phyloP scores from a whole-genome alignment of 2,329 filamentous ascomycete genomes.

The Xylaria sp. region DNA sequence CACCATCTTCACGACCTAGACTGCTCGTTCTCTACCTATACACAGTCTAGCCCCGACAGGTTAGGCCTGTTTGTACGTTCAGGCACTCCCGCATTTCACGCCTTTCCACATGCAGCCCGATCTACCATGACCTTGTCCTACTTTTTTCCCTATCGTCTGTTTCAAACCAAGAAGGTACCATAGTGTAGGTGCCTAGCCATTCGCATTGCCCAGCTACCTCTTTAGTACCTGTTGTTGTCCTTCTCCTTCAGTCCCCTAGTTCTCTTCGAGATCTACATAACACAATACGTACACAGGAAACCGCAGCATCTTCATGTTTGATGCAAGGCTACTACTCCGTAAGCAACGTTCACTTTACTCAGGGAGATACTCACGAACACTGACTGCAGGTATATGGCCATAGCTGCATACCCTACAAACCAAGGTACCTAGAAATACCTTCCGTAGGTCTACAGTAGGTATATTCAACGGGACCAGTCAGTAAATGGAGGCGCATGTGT shows the following conservation, averaged over 20 bases:
- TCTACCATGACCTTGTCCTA: slow-evolving; percentile 17
- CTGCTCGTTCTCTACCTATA: not conserved
- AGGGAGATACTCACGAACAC: not conserved
- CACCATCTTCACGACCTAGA: too few species aligned
- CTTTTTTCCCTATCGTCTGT: slow-evolving; percentile 19
- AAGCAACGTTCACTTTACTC: not conserved
- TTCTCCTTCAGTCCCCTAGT: not conserved
- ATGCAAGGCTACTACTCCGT: not conserved
- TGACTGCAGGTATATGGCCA: too few species aligned
- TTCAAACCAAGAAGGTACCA: slow-evolving; percentile 10
- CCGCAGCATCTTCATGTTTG: not conserved
- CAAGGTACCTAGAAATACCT: not conserved
- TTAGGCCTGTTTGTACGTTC: slow-evolving; percentile 15
- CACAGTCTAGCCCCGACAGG: slow-evolving; percentile 11
- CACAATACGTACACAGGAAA: not conserved
- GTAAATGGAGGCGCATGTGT: too few species aligned
- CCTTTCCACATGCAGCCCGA: slow-evolving; percentile 23
- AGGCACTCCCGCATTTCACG: slow-evolving; percentile 31
- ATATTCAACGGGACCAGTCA: not conserved
- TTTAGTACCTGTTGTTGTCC: not conserved
- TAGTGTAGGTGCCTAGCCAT: not conserved
- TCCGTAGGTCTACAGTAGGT: not conserved
- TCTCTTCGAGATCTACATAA: slow-evolving; percentile 16
- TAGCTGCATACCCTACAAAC: not conserved
- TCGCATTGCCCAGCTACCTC: not conserved